Conservation (phyloP, 164 flowering plant genomes). For the Stephania japonica region DNA sequence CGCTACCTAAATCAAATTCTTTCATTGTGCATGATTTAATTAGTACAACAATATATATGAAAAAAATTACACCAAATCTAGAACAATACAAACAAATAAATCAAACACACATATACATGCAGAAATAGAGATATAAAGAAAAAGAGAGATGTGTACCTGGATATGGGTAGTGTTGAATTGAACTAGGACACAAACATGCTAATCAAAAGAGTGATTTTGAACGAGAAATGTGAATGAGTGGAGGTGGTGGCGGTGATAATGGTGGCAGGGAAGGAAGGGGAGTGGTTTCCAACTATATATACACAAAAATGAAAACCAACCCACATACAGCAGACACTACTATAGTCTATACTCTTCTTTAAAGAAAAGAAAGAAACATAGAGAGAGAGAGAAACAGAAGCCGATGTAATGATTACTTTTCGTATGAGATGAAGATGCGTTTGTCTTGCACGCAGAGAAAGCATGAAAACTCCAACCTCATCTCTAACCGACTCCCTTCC, state of each 20-base stretch:
- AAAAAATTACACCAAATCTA: too few relatives aligned
- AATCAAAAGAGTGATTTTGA: too few relatives aligned
- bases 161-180: too few relatives aligned
- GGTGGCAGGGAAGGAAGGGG: not conserved
- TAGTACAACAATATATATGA: too few relatives aligned
- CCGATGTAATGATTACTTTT: conserved; percentile 14
- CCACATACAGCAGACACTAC: not conserved
- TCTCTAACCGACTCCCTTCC: not conserved
- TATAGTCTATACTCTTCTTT: not conserved
- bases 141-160: too few relatives aligned
- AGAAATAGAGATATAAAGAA: too few relatives aligned
- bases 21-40: too few relatives aligned
- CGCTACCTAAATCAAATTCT: too few relatives aligned
- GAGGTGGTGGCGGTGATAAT: too few relatives aligned
- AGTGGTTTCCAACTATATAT: not conserved
- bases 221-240: not conserved
- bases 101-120: too few relatives aligned
- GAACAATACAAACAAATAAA: too few relatives aligned
- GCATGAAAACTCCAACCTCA: conserved; percentile 3
- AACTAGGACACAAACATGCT: too few relatives aligned
- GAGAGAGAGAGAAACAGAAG: not conserved
- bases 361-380: not conserved
- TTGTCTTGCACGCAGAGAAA: conserved; percentile 25
- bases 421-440: conserved; percentile 17
- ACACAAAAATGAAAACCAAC: not conserved